Base-by-base conservation (phyloP, 179 eudicot genomes). In the Dionaea muscipula region DNA sequence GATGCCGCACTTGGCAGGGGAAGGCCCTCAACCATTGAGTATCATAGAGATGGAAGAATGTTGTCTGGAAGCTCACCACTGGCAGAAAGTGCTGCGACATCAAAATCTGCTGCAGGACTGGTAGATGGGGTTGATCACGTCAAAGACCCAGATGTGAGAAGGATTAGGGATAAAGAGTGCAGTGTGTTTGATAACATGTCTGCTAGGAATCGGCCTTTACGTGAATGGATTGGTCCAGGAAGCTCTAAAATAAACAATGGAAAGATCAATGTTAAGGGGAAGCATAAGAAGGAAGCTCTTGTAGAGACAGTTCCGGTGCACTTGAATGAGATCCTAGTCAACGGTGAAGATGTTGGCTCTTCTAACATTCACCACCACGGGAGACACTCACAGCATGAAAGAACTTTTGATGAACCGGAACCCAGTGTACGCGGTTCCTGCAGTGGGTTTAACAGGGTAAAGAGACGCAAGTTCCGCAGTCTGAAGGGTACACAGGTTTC, bases 401-500 rank as follows among this genome's bases (percentile, higher is more conserved):
- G 51, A 39, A 26, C 49, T 49, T 52, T 67, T 39, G 81, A 73
- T 52, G 80, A 69, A 66, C 75, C 64, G 33, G 83, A 81, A 53
- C 62, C 74, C 14, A 73, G 65, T 59, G 58, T 54, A 12, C 81
- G 71, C 63, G 75, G 77, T 26, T 61, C 81, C 31, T 44, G 71
- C 40, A 75, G 64, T 57, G 83, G 89, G 58, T 45, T 73, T 35
- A 78, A 66, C 39, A 78, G 65, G 75, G 83, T 50, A 35, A 77
- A 60, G 45, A 79, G 93, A 71, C 81, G 84, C 35, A 91, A 81
- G 52, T 84, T 82, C 63, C 77, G 86, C 19, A 77, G 78, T 26
- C 65, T 75, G 21, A 91, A 78, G 73, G 77, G 83, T 68, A 55
- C 76, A 36, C 75, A 75, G 25, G 74, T 74, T 63, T 45, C 77